phyloP scores from a whole-genome alignment of 73 alveolate genomes.

The Halteria grandinella region DNA sequence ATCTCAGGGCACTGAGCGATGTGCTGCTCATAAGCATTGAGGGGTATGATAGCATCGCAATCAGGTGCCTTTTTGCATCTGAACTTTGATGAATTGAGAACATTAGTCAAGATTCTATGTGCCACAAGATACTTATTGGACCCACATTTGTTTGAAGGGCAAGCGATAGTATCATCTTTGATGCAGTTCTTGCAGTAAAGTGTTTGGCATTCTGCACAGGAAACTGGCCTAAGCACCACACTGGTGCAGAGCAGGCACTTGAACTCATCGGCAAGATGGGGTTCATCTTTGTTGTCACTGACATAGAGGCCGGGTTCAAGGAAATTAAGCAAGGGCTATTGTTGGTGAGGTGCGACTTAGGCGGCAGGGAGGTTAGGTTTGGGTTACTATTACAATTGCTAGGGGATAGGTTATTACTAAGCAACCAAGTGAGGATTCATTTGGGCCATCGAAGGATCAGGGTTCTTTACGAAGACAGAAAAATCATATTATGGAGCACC shows the following conservation, averaged over 20 bases:
- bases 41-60: conserved; percentile 8
- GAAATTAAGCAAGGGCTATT: too few relatives aligned
- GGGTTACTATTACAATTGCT: too few relatives aligned
- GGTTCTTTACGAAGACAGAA: too few relatives aligned
- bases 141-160: conserved; percentile 40
- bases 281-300: background rate
- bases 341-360: too few relatives aligned
- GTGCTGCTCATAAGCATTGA: conserved; percentile 3
- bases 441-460: too few relatives aligned
- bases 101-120: conserved; percentile 2
- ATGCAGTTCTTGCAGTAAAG: conserved; percentile 32
- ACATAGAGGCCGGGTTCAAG: conserved; percentile 47
- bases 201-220: conserved; percentile 30
- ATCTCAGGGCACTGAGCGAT: conserved; percentile 2
- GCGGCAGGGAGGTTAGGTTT: too few relatives aligned
- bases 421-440: too few relatives aligned
- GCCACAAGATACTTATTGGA: conserved; percentile 9
- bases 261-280: conserved; percentile 8
- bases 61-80: conserved; percentile 22
- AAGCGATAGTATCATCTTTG: background rate
- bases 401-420: too few relatives aligned
- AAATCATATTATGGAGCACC: too few relatives aligned
- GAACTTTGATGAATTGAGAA: conserved; percentile 9
- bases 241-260: conserved; percentile 27
- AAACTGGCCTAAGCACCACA: conserved; percentile 18